Percentiles rank a stretch among this genome's conserved stretches.
Conservation (phyloP, 1,139 yeast genomes). For the Lizanozyma gosingica region DNA sequence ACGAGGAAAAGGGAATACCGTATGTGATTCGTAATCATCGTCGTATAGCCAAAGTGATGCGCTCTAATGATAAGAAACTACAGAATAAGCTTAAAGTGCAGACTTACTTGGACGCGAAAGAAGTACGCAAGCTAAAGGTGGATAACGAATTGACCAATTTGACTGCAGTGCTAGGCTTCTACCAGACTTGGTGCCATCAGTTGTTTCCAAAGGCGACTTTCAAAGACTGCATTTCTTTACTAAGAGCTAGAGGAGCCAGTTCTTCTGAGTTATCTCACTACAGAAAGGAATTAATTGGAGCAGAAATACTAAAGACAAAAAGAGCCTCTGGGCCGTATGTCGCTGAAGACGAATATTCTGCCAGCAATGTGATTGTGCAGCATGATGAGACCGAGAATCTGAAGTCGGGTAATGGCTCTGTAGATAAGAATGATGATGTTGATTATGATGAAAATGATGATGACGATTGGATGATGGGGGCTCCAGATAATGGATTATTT, state of each 20-base stretch:
- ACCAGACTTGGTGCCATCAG: constrained; percentile 82
- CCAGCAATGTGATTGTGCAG: neutral
- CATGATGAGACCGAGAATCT: constrained; percentile 2
- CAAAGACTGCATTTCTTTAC: constrained; percentile 42
- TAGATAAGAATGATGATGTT: constrained; percentile 1
- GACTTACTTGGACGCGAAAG: constrained; percentile 2
- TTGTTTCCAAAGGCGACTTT: constrained; percentile 74
- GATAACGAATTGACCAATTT: constrained; percentile 36
- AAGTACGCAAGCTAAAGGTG: constrained; percentile 16
- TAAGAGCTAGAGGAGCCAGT: neutral
- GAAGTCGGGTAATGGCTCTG: neutral
- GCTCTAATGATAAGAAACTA: constrained; percentile 21
- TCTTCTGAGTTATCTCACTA: neutral
- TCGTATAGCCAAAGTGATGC: constrained; percentile 21
- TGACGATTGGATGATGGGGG: constrained; percentile 21
- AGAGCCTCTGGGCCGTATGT: neutral
- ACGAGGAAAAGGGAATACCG: constrained; percentile 37
- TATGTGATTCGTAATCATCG: constrained; percentile 33
- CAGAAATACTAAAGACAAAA: neutral
- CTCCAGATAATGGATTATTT: constrained; percentile 15
- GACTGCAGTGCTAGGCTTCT: constrained; percentile 46
- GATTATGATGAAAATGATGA: constrained; percentile 13
- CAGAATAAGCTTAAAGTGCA: constrained; percentile 9
- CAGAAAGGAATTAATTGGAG: neutral
- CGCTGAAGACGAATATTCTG: constrained; percentile 1